Base-by-base conservation (phyloP, 169 alveolate species). In the Perkinsus chesapeaki region DNA sequence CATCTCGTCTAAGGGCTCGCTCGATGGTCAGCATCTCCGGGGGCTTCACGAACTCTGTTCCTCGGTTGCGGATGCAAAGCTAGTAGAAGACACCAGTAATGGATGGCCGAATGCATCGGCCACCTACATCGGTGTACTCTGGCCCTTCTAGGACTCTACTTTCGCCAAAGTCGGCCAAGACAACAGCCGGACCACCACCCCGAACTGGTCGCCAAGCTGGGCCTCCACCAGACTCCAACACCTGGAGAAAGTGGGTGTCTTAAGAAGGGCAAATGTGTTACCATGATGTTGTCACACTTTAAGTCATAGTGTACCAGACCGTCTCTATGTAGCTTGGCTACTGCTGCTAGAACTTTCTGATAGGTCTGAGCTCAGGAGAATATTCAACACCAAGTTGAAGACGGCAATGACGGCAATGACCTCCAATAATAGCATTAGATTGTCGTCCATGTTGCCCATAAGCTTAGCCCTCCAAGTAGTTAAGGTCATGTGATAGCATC, bases 261-360 rank as follows among this genome's bases (percentile, higher is more conserved):
- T n/a, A n/a, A n/a, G n/a, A n/a, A 19, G 72, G 72, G 72, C 72
- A 10, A 47, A 47, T 19, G 72, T 36, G n/a, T 94, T 19, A 95
- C 98, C 92, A 98, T 95, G 39, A 98, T 96, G 94, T 98, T 98
- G 95, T 97, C 99, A 92, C 98, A 97, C 93, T 98, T 98, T 72
- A 98, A 94, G 94, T 98, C 99, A 94, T 97, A 98, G 96, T 98
- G 99, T 23, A 98, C 96, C 60, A 98, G 96, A 92, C 97, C 97
- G 43, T 96, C 95, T 48, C 95, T 92, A 93, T 98, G 99, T 39
- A 98, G 95, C 39, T 96, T 95, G 73, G 96, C 95, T 19, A 98
- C 97, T 0, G 98, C 98, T 91, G 96, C 95, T 39, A 97, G 95
- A 34, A 97, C 93, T 48, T 98, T 98, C 94, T 95, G 97, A 92